Evolutionary conservation across 2,329 filamentous ascomycete species (phyloP).

Genomic region (Clarireedia paspali): DNA sequence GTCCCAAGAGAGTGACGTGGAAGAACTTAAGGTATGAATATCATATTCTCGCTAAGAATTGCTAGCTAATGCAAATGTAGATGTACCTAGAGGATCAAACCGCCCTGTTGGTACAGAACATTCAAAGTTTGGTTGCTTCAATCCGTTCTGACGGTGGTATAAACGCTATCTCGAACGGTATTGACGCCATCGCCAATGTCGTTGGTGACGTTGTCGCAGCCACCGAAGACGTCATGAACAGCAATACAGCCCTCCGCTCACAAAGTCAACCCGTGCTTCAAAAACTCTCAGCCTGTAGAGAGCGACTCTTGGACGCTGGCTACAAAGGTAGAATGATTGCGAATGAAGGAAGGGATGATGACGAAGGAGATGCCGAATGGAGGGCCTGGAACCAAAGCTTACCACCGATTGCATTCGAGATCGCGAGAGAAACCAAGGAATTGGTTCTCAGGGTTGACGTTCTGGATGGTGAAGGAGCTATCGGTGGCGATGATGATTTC

Average conservation of each 20-base stretch:
- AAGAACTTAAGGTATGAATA: conserved; percentile 49
- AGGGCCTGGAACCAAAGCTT: conserved; percentile 61
- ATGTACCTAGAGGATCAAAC: conserved; percentile 80
- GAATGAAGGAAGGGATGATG: conserved; percentile 42
- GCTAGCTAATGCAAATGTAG: conserved; percentile 32
- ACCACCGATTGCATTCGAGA: conserved; percentile 80
- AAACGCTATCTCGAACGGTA: conserved; percentile 59
- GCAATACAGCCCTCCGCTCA: conserved; percentile 44
- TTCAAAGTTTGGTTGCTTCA: conserved; percentile 70
- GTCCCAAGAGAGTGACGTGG: conserved; percentile 40
- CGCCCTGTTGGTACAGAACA: conserved; percentile 67
- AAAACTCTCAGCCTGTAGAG: conserved; percentile 54
- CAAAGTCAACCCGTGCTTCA: conserved; percentile 42
- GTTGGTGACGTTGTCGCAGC: conserved; percentile 63
- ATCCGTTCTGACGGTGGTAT: conserved; percentile 60
- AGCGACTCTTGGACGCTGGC: conserved; percentile 56
- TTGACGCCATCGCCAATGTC: conserved; percentile 61
- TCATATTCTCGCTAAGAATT: not conserved
- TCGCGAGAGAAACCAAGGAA: conserved; percentile 75
- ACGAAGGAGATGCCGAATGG: conserved; percentile 48
- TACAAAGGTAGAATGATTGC: conserved; percentile 53
- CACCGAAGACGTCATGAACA: conserved; percentile 50
- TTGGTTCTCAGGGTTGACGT: conserved; percentile 44
- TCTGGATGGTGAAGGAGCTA: conserved; percentile 21
- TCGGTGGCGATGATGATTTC: conserved; percentile 23